phyloP scores from a whole-genome alignment of 2,329 filamentous ascomycete species.

The Neophaeococcomyces mojaviensis region DNA sequence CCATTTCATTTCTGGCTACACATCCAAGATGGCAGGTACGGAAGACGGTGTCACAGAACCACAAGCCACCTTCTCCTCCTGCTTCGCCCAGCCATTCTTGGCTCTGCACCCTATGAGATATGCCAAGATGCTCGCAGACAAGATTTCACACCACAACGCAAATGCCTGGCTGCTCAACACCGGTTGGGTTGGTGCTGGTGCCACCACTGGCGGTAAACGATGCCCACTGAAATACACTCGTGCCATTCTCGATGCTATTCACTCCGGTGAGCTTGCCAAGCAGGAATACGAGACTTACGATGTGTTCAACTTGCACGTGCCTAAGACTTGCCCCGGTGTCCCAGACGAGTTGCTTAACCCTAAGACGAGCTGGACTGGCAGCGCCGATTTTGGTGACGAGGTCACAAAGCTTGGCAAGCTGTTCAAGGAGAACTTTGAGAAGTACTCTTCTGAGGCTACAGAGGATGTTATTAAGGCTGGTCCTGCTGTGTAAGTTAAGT shows the following conservation, averaged over 20 bases:
- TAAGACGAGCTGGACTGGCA: slow-evolving; percentile 80
- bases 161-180: slow-evolving; percentile 99
- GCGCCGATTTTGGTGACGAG: slow-evolving; percentile 73
- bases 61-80: slow-evolving; percentile 97
- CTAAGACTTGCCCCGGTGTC: slow-evolving; percentile 81
- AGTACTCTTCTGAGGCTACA: slow-evolving; percentile 80
- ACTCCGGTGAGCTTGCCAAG: slow-evolving; percentile 90
- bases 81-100: slow-evolving; percentile 98
- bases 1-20: slow-evolving; percentile 99
- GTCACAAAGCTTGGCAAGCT: slow-evolving; percentile 83
- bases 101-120: slow-evolving; percentile 99
- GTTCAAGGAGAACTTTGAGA: slow-evolving; percentile 96
- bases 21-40: slow-evolving; percentile 99
- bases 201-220: slow-evolving; percentile 85
- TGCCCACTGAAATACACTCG: slow-evolving; percentile 98
- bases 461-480: slow-evolving; percentile 61
- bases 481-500: slow-evolving; percentile 27
- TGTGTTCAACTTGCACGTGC: slow-evolving; percentile 94
- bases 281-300: slow-evolving; percentile 92
- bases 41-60: slow-evolving; percentile 96
- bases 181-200: slow-evolving; percentile 89
- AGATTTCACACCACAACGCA: slow-evolving; percentile 90
- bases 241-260: slow-evolving; percentile 95
- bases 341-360: slow-evolving; percentile 92
- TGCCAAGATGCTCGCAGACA: slow-evolving; percentile 95